Evolutionary conservation across 768 basidiomycete genomes (phyloP), one percentile per base, ranked within the genome.

Genomic region (Amanita subjunquillea): DNA sequence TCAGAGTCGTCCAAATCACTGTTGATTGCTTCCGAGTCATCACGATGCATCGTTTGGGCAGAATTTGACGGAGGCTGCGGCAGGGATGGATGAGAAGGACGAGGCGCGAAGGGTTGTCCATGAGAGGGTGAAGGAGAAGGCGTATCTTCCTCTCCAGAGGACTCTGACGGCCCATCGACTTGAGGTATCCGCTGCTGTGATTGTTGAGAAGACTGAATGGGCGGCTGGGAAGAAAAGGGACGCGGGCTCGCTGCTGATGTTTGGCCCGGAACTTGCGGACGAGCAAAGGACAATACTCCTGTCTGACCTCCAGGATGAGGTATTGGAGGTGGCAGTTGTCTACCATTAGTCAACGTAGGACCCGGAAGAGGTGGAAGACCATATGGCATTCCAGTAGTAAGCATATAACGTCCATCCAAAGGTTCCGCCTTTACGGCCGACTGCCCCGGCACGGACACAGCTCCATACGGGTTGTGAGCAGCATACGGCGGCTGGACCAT

Each of bases 1-100:
- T 96, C 94, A 0, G 89, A 89, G 63, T 97, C 94, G 69, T 99
- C 96, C 42, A 99, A 69, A 62, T 99, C 96, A 51, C 91, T 95
- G 61, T 94, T 95, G 66, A 99, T 98, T 13, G 85, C 87, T 62
- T 99, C 95, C 29, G 76, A 75, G 56, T 87, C 87, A 25, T 69
- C 73, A 2, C 58, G 57, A 2, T 62, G 66, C 23, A 40, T 6
- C 22, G 67, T 58, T 10, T 72, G 58, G 12, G 70, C 58, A 9
- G 63, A 65, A 25, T 67, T 58, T 29, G 67, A 56, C 1, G 58
- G 58, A 4, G 76, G 78, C 61, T 86, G 85, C n/a, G 86, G 87
- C 29, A 87, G 66, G 12, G 85, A 89, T 0, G 86, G 88, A 58
- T 88, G 87, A 23, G 79, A 75, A 4, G 87, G 64, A 29, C 83